Evolutionary conservation across 2,329 filamentous ascomycete species (phyloP), one percentile per base, ranked within the genome.

Genomic region (Zymoseptoria tritici): DNA sequence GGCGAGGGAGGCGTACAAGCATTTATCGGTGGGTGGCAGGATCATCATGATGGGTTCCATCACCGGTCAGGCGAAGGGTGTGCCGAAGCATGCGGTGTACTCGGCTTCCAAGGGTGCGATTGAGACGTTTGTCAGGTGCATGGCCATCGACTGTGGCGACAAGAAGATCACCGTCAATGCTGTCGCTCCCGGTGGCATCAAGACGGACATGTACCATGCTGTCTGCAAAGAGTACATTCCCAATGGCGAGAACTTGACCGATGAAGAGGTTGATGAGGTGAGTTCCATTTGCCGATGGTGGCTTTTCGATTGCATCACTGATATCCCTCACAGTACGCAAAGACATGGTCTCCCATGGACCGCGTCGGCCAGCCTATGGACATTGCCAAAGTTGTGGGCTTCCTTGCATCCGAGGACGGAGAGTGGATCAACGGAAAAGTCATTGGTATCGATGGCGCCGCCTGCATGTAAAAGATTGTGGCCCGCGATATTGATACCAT

Each of bases 351-450:
- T 19, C 85, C 85, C 46, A 78, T 85, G 66, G 80, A 81, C 76
- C 83, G 85, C 70, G 85, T 87, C 60, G 85, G 85, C 65, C 83
- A 87, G 64, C 85, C 85, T 59, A 82, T 86, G 70, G 85, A 88
- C 71, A 83, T 88, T 71, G 85, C 85, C 63, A 82, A 84, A 62
- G 83, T 86, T 19, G 84, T 86, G 59, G 83, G 81, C 76, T 77
- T 83, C 79, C 67, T 86, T 73, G 71, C 84, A 67, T 73, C 81
- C 72, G 75, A 86, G 77, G 74, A 85, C 73, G 72, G 83, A 72
- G 77, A 86, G 70, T 80, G 71, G 80, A 75, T 81, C 61, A 81
- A 81, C 70, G 79, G 79, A 70, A 81, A 81, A 75, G 77, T 81
- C 70, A 78, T 81, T 64, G 79, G 78, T 62, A 78, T 79, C 59